Evolutionary conservation across 2,329 filamentous ascomycete genomes (phyloP).

Genomic region (Pseudofabraea citricarpa): DNA sequence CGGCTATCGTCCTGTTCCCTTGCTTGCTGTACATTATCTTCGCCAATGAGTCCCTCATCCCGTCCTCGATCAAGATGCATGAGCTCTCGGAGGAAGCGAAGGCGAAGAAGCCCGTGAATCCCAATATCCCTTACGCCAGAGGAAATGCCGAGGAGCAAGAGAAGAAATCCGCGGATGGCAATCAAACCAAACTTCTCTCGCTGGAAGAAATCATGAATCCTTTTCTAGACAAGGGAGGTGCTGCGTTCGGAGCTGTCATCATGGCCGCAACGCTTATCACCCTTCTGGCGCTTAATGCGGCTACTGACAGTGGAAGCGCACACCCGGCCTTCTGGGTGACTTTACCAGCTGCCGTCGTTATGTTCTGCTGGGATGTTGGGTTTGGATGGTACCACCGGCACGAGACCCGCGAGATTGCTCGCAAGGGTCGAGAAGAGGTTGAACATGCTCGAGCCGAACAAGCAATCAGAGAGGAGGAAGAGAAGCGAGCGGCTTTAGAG

Average conservation of each 20-base stretch:
- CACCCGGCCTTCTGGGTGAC: slow-evolving; percentile 65
- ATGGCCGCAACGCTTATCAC: slow-evolving; percentile 66
- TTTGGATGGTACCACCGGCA: slow-evolving; percentile 60
- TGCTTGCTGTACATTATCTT: slow-evolving; percentile 69
- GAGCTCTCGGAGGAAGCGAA: slow-evolving; percentile 55
- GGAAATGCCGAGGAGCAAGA: slow-evolving; percentile 50
- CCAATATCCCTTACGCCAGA: slow-evolving; percentile 64
- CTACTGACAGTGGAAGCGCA: slow-evolving; percentile 42
- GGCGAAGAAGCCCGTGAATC: slow-evolving; percentile 57
- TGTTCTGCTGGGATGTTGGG: slow-evolving; percentile 62
- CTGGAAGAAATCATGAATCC: slow-evolving; percentile 74
- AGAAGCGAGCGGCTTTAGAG: slow-evolving; percentile 1
- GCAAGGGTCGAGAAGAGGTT: slow-evolving; percentile 45
- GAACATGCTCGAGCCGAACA: slow-evolving; percentile 37
- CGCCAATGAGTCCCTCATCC: slow-evolving; percentile 57
- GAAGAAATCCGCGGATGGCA: slow-evolving; percentile 36
- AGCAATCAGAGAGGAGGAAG: slow-evolving; percentile 29
- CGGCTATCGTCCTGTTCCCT: slow-evolving; percentile 62
- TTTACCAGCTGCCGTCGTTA: slow-evolving; percentile 60
- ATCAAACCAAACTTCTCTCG: slow-evolving; percentile 50
- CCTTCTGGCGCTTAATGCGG: slow-evolving; percentile 61
- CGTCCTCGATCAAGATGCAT: slow-evolving; percentile 62
- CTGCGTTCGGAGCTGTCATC: slow-evolving; percentile 57
- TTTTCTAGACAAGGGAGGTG: slow-evolving; percentile 63
- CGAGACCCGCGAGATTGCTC: slow-evolving; percentile 59